Base-by-base conservation (phyloP, 2,329 filamentous ascomycete genomes). In the Trichoderma sp. region DNA sequence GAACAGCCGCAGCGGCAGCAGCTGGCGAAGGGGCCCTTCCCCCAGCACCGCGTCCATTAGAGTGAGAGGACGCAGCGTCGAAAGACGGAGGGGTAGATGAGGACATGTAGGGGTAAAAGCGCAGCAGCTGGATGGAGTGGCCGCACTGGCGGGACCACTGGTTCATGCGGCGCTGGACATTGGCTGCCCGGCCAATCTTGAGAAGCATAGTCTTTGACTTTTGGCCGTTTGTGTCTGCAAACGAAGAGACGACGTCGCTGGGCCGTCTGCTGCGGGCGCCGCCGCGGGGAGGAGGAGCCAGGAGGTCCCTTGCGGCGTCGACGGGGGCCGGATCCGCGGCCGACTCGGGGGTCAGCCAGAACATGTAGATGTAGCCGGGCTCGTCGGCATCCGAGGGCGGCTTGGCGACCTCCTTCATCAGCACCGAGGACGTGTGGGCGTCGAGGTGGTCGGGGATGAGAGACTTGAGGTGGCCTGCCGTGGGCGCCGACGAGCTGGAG, bases 291-390 rank as follows among this genome's bases (percentile, higher is more conserved):
- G 85, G 81, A 0, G 88, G 85, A 0, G 83, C 80, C 52, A 90
- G 83, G 59, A 91, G 82, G 13, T 87, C 85, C 10, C 87, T 83
- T 24, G 87, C 86, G 54, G 88, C 83, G 71, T 88, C 89, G 43
- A 83, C 82, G 0, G 89, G 84, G 0, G 87, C 84, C 1, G 85
- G 81, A 0, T 86, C 78, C 0, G 84, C 77, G 8, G 87, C 81
- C 2, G 84, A 85, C 6, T 74, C 73, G 37, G 93, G 89, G 0
- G 93, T 97, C 26, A 97, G 85, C 94, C 95, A 97, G 84, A 98
- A 99, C 79, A 99, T 97, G 85, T 99, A 99, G 73, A 99, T 98
- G 81, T 96, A 99, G 46, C 96, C 96, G 14, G 91, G 84, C 73
- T 96, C 92, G 26, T 87, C 83, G 0, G 93, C 94, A 56, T 94